Base-by-base conservation (phyloP, 768 basidiomycete genomes). In the Trametes gibbosa region DNA sequence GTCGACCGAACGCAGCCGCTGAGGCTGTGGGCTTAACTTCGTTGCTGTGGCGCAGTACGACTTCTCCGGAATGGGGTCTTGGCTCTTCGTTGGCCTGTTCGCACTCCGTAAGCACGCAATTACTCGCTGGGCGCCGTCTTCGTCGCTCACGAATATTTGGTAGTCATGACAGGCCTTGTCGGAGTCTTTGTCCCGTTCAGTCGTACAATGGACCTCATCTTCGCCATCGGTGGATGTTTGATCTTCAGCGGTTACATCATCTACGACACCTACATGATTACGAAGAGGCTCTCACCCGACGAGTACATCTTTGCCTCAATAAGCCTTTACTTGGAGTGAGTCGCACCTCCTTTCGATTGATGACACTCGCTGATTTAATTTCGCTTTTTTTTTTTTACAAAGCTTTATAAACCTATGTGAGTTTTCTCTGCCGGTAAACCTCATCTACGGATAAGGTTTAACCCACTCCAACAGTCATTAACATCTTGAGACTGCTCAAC, bases 291-390 rank as follows among this genome's bases (percentile, higher is more conserved):
- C 19, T 92, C 90, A 1, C 92, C 94, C 3, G 97, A 99, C 64
- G 97, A 99, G 72, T 94, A 83, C 72, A 94, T 97, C 65, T 77
- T 97, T 77, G 96, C 87, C 35, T 81, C 92, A 17, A 88, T 98
- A 68, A 88, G 86, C 64, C 83, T 98, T n/a, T 98, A 98, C 75
- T 86, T 98, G 56, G 96, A 98, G 85, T 90, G 74, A 65, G 86
- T 86, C 5, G 5, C 17, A 7, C 52, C 35, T 3, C 50, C 3
- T 27, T 43, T 46, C 1, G 29, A 51, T 43, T 10, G 27, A 39
- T 41, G 3, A 56, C 65, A 29, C 29, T n/a, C 43, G 49, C 60
- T 74, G 34, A 66, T 62, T 49, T 54, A 35, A 23, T 4, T 21
- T 56, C 21, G 50, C 53, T 53, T 57, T 66, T 50, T 53, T 50